Evolutionary conservation across 768 basidiomycete genomes (phyloP).

Genomic region (Psilocybe subaeruginosa): DNA sequence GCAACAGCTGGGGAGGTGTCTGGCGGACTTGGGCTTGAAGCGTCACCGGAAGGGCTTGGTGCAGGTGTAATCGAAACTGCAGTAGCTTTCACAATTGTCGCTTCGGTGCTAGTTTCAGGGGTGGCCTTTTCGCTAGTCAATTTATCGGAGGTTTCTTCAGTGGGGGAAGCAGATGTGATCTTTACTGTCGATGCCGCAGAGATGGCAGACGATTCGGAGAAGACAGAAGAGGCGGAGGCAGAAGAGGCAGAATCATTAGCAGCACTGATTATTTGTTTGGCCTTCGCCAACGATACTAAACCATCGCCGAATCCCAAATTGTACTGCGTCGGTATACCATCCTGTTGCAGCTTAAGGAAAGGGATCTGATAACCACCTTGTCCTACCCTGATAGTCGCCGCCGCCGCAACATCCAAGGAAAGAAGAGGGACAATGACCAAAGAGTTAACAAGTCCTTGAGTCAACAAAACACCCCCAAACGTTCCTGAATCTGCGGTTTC

Average conservation of each 20-base stretch:
- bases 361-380: slow-evolving; percentile 63
- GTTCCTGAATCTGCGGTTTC: slow-evolving; percentile 63
- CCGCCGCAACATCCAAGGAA: slow-evolving; percentile 55
- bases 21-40: neutral
- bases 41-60: neutral
- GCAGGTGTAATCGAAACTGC: neutral
- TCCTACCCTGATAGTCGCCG: slow-evolving; percentile 50
- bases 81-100: neutral
- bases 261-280: neutral
- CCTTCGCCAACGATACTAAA: neutral
- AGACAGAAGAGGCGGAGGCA: neutral
- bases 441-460: slow-evolving; percentile 58
- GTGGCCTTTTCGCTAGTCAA: neutral
- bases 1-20: neutral
- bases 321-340: slow-evolving; percentile 55
- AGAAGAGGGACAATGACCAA: slow-evolving; percentile 60
- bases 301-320: slow-evolving; percentile 20
- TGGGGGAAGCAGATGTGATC: neutral
- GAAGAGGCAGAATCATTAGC: neutral
- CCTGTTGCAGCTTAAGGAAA: slow-evolving; percentile 64
- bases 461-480: slow-evolving; percentile 59
- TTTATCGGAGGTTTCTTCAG: neutral
- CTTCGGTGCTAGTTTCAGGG: neutral
- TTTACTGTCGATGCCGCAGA: neutral
- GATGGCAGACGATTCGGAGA: neutral